Base-by-base conservation (phyloP, 345 rosid genomes). In the Viola odorata region DNA sequence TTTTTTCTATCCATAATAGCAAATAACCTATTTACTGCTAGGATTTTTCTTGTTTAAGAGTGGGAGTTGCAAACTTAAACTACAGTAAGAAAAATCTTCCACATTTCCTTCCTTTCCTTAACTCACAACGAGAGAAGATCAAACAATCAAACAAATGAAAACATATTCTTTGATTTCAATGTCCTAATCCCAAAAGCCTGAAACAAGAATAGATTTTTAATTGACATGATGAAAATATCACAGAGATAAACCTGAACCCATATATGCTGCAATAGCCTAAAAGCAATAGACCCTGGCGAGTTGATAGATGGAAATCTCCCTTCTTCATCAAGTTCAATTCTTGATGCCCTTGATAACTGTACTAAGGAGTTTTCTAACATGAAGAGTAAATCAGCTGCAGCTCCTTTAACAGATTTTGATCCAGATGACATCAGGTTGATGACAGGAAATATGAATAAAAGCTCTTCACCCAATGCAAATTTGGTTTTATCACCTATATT, bases 381-480 rank as follows among this genome's bases (percentile, higher is more conserved):
- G 71, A 76, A 62, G 65, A 91, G 86, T 73, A 89, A 81, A 71
- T 87, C 87, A 79, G 73, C 74, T 62, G 95, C 91, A 48, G 73
- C 78, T 73, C 73, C 84, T 80, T 89, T 91, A 62, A 89, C 72
- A 72, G 84, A 78, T 75, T 73, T 83, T 73, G 96, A 91, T 63
- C 95, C 84, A 56, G 91, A 84, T 15, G 96, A 89, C 82, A 91
- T 72, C 59, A 91, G 86, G 63, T 71, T 74, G 66, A 88, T 74
- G 60, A 74, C 70, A 62, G 95, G 98, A 77, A 84, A 86, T 72
- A 80, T 72, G 63, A 89, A 68, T 60, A 91, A 72, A 45, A 88
- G 84, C 75, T 91, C 96, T 65, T 81, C 88, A 49, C 73, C 62
- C 62, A 81, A 64, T 62, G 58, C 59, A 61, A 53, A 64, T 64